Percentiles rank a stretch among this genome's conserved stretches.
phyloP scores from a whole-genome alignment of 495 filamentous ascomycete genomes.

The Immersiella caudata region DNA sequence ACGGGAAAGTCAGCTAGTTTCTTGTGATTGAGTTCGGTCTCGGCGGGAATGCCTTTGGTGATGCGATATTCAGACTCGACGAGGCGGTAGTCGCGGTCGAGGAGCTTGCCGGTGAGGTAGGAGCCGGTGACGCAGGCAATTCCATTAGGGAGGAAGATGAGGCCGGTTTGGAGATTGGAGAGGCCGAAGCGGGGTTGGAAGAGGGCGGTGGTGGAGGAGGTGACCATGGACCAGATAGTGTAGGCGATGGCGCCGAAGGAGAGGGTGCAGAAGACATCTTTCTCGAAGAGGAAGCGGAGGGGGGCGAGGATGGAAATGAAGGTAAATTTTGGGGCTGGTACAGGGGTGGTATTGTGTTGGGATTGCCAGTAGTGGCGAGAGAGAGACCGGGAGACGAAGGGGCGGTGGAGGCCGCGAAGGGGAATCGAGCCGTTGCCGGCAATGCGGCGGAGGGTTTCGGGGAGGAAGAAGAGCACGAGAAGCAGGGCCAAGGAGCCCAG shows the following conservation, averaged over 20 bases:
- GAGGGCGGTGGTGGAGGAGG: constrained; percentile 39
- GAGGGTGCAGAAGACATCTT: constrained; percentile 61
- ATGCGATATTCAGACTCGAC: constrained; percentile 34
- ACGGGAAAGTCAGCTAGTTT: constrained; percentile 65
- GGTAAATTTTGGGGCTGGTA: constrained; percentile 49
- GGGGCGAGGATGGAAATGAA: constrained; percentile 52
- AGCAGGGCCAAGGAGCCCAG: constrained; percentile 46
- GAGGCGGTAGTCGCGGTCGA: constrained; percentile 34
- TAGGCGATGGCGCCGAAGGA: constrained; percentile 48
- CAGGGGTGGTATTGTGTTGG: neutral
- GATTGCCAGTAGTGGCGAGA: constrained; percentile 38
- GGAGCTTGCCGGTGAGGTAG: constrained; percentile 29
- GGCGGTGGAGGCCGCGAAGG: constrained; percentile 38
- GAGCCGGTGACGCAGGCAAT: constrained; percentile 31
- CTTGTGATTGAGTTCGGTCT: constrained; percentile 49
- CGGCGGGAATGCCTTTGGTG: constrained; percentile 45
- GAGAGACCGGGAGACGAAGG: constrained; percentile 45
- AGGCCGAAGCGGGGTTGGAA: constrained; percentile 50
- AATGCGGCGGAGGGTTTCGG: constrained; percentile 65
- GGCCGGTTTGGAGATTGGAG: constrained; percentile 56
- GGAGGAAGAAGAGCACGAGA: constrained; percentile 52
- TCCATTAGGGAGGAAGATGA: constrained; percentile 38
- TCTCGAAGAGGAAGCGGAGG: constrained; percentile 61
- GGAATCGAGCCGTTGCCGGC: constrained; percentile 62
- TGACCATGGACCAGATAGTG: constrained; percentile 38